phyloP scores from a whole-genome alignment of 2,329 filamentous ascomycete genomes.

The Arthrobotrys sinensis region DNA sequence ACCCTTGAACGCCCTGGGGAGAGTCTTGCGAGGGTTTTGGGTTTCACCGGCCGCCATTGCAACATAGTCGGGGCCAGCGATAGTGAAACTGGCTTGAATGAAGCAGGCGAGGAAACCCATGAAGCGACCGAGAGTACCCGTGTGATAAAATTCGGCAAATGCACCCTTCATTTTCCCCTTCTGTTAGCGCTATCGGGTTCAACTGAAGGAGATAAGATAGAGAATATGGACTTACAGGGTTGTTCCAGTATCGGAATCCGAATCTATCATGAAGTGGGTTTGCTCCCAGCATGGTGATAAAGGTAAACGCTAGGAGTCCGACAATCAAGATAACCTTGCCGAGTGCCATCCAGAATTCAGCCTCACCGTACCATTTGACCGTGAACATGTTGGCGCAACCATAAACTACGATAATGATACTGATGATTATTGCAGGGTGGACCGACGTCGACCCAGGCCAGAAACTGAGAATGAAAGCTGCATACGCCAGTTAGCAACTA shows the following conservation, averaged over 20 bases:
- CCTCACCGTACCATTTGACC: slow-evolving; percentile 82
- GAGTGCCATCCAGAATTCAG: slow-evolving; percentile 79
- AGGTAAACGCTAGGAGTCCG: slow-evolving; percentile 81
- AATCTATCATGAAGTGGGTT: slow-evolving; percentile 81
- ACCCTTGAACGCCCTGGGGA: slow-evolving; percentile 82
- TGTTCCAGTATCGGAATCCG: slow-evolving; percentile 79
- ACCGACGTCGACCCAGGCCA: slow-evolving; percentile 76
- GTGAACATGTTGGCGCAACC: slow-evolving; percentile 79
- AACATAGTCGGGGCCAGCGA: slow-evolving; percentile 79
- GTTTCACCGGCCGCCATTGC: slow-evolving; percentile 73
- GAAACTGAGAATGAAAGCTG: slow-evolving; percentile 73
- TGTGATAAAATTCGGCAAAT: slow-evolving; percentile 77
- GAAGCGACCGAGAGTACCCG: slow-evolving; percentile 78
- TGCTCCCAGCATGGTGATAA: slow-evolving; percentile 85
- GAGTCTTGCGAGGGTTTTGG: slow-evolving; percentile 77
- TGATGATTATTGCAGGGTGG: slow-evolving; percentile 73
- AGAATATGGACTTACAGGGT: slow-evolving; percentile 65
- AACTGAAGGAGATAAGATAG: slow-evolving; percentile 49
- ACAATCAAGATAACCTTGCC: slow-evolving; percentile 81
- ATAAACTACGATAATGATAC: slow-evolving; percentile 74
- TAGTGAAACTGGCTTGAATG: slow-evolving; percentile 79
- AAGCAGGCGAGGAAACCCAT: slow-evolving; percentile 83
- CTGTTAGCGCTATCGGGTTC: neutral
- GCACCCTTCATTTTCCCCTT: slow-evolving; percentile 70
- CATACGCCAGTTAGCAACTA: neutral